Percentiles rank a stretch among this genome's conserved stretches.
Evolutionary conservation across 2,329 filamentous ascomycete species (phyloP).

Genomic region (Simplicillium aogashimaense): DNA sequence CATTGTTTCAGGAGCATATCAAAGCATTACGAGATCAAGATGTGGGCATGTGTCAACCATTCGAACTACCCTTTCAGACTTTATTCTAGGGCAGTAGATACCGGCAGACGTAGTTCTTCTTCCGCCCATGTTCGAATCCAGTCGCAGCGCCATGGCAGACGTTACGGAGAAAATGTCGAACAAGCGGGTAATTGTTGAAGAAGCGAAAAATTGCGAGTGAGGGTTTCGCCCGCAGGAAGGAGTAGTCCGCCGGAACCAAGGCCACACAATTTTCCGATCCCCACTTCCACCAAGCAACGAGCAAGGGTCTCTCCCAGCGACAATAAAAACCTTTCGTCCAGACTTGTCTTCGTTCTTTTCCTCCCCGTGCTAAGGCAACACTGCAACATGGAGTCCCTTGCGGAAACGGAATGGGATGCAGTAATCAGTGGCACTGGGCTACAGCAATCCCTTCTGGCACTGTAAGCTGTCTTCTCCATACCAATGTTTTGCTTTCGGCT

Average conservation of each 20-base stretch:
- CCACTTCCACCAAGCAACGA: neutral
- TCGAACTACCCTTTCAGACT: slow-evolving; percentile 75
- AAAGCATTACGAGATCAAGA: slow-evolving; percentile 6
- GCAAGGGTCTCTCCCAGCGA: neutral
- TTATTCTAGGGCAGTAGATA: slow-evolving; percentile 82
- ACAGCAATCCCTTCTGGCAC: slow-evolving; percentile 67
- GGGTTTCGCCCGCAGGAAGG: neutral
- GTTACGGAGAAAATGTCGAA: slow-evolving; percentile 13
- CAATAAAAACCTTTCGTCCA: neutral
- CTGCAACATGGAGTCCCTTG: slow-evolving; percentile 59
- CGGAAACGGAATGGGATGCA: slow-evolving; percentile 69
- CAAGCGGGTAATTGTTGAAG: slow-evolving; percentile 27
- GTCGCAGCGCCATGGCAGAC: slow-evolving; percentile 42
- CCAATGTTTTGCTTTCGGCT: slow-evolving; percentile 9
- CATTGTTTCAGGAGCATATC: slow-evolving; percentile 3
- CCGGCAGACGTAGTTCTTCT: slow-evolving; percentile 59
- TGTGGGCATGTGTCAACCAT: slow-evolving; percentile 57
- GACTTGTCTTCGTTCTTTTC: slow-evolving; percentile 11
- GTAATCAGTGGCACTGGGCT: slow-evolving; percentile 71
- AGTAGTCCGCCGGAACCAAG: neutral
- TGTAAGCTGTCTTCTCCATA: slow-evolving; percentile 45
- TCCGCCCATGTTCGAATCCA: slow-evolving; percentile 43
- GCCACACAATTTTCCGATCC: slow-evolving; percentile 4
- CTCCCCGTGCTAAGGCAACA: slow-evolving; percentile 4
- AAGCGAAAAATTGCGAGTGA: slow-evolving; percentile 11